Evolutionary conservation across 2,329 filamentous ascomycete species (phyloP).

Genomic region (Aureobasidium vineae): DNA sequence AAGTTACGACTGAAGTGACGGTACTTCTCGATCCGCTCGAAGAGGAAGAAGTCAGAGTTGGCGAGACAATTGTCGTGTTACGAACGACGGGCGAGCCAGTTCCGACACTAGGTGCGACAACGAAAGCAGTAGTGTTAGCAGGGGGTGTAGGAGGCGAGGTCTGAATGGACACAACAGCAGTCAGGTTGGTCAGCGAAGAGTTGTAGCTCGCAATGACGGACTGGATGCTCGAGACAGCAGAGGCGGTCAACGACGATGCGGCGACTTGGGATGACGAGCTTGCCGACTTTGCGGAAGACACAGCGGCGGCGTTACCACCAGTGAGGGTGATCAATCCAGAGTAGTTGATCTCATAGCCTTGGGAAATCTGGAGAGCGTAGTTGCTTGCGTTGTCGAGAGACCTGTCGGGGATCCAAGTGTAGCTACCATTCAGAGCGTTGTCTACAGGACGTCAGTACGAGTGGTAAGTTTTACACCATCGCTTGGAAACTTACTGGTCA

Average conservation of each 20-base stretch:
- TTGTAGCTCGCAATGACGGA: slow-evolving; percentile 29
- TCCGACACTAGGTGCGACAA: slow-evolving; percentile 29
- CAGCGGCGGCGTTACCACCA: slow-evolving; percentile 37
- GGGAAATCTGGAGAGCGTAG: slow-evolving; percentile 60
- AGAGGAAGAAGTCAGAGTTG: slow-evolving; percentile 30
- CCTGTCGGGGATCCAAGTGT: slow-evolving; percentile 52
- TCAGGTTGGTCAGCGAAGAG: slow-evolving; percentile 29
- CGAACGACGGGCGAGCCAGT: slow-evolving; percentile 33
- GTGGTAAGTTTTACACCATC: neutral
- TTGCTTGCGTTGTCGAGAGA: slow-evolving; percentile 47
- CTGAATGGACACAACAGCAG: slow-evolving; percentile 10
- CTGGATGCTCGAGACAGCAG: slow-evolving; percentile 28
- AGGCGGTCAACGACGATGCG: slow-evolving; percentile 18
- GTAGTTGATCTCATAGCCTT: slow-evolving; percentile 56
- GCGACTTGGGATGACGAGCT: slow-evolving; percentile 5
- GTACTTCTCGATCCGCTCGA: slow-evolving; percentile 30
- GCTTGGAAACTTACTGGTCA: slow-evolving; percentile 47
- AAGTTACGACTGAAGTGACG: slow-evolving; percentile 30
- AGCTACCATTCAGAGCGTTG: slow-evolving; percentile 47
- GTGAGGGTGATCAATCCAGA: slow-evolving; percentile 52
- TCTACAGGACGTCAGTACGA: slow-evolving; percentile 33
- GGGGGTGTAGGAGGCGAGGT: slow-evolving; percentile 23
- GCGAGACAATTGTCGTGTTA: slow-evolving; percentile 36
- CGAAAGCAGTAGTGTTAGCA: slow-evolving; percentile 29
- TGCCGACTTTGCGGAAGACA: slow-evolving; percentile 31